Base-by-base conservation (phyloP, 441 rosid genomes). In the Pelargonium hybrid region DNA sequence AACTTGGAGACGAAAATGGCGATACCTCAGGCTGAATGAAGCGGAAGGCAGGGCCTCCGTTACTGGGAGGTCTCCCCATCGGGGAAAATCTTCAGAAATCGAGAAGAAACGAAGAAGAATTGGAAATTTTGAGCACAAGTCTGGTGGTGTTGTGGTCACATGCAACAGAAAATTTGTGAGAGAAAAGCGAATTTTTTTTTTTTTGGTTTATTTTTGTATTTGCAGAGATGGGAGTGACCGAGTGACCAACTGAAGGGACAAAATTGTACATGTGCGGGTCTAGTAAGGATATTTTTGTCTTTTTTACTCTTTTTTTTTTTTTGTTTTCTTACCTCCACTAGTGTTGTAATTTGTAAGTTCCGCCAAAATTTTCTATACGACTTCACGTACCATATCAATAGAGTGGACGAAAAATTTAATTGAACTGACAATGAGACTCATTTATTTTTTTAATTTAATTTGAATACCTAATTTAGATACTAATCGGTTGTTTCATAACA, bases 11-110 rank as follows among this genome's bases (percentile, higher is more conserved):
- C 41, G 48, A 67, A 52, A 14, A 66, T 56, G 48, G 57, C 9
- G 45, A 45, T 72, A 85, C 98, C 98, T 94, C 98, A 21, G 78
- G 3, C 34, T 78, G 70, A 75, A 76, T 81, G 81, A 91, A 94
- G 75, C 98, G 97, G 68, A 94, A 94, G 76, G 97, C 91, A 45
- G 98, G 97, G 73, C 90, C 92, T 31, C 97, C 97, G 75, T 87
- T 90, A 74, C 91, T 87, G 65, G 97, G 96, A 74, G 96, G 98
- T 10, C 97, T 90, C 72, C 96, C 98, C 98, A 92, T 86, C 79
- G 20, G 64, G 9, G 26, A 57, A 57, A 20, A 20, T 57, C 64
- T 47, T 10, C 52, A 47, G 52, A 47, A 47, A 4, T 10, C 14
- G 50, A 9, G 50, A 45, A 45, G 9, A 9, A 45, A 1, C n/a